phyloP scores from a whole-genome alignment of 208 protist species.

The Blechomonas ayalai region DNA sequence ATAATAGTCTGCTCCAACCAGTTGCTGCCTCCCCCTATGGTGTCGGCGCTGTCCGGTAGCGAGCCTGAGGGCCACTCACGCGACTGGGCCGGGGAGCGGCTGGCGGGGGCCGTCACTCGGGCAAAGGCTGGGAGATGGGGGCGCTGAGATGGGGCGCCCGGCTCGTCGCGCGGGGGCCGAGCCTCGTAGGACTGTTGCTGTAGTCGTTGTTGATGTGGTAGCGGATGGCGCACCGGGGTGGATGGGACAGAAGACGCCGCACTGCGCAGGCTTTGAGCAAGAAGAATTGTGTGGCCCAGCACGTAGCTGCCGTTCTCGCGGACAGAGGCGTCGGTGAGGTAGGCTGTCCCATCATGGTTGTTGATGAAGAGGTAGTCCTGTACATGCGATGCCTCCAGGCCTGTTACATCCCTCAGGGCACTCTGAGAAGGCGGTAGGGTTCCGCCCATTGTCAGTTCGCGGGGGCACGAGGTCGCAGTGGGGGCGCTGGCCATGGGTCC shows the following conservation, averaged over 20 bases:
- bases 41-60: not conserved
- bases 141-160: too few species aligned
- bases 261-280: constrained; percentile 19
- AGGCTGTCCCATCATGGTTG: constrained; percentile 52
- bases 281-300: constrained; percentile 40
- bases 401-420: too few species aligned
- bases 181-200: constrained; percentile 13
- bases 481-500: too few species aligned
- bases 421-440: too few species aligned
- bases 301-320: constrained; percentile 33
- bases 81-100: not conserved
- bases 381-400: not conserved
- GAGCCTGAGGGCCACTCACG: too few species aligned
- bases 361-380: constrained; percentile 46
- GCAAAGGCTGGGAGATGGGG: too few species aligned
- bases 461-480: too few species aligned
- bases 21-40: not conserved
- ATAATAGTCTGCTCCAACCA: constrained; percentile 2
- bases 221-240: not conserved
- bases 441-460: too few species aligned
- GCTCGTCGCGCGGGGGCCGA: too few species aligned
- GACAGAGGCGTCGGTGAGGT: constrained; percentile 30
- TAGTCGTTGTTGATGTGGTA: constrained; percentile 1
- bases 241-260: constrained; percentile 1
- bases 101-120: not conserved